Conservation (phyloP, 1,284 basidiomycete genomes). For the Fomitopsis betulina region DNA sequence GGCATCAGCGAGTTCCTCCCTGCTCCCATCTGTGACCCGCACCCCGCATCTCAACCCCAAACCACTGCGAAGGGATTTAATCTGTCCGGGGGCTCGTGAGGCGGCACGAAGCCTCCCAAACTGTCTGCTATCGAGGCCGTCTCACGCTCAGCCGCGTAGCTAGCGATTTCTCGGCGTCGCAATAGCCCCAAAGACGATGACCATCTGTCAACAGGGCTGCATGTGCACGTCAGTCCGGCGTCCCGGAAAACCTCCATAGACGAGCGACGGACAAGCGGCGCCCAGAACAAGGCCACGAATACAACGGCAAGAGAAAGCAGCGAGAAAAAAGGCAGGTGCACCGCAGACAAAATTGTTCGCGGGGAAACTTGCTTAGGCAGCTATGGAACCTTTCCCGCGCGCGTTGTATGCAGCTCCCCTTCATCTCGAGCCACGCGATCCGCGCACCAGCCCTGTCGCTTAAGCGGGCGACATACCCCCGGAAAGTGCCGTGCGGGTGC, state of each 20-base stretch:
- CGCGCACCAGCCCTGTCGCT: neutral
- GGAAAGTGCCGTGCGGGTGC: neutral
- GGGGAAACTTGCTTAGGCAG: neutral
- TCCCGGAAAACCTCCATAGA: neutral
- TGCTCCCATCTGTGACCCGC: neutral
- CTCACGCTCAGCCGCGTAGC: too few species aligned
- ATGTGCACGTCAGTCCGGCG: neutral
- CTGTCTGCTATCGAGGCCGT: neutral
- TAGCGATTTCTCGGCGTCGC: neutral
- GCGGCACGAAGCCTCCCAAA: neutral
- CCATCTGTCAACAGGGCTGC: neutral
- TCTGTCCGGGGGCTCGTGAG: neutral
- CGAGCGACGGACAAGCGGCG: neutral
- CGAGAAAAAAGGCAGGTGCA: neutral
- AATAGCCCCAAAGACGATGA: neutral
- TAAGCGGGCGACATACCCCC: neutral
- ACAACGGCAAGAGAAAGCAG: neutral
- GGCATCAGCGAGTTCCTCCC: neutral
- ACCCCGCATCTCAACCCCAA: neutral
- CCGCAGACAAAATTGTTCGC: too few species aligned
- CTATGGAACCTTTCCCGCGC: neutral
- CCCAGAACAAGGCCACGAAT: neutral
- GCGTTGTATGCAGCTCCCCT: too few species aligned
- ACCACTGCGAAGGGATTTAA: neutral
- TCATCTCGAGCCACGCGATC: neutral